Evolutionary conservation across 441 rosid genomes (phyloP).

Genomic region (Macaranga tanarius): DNA sequence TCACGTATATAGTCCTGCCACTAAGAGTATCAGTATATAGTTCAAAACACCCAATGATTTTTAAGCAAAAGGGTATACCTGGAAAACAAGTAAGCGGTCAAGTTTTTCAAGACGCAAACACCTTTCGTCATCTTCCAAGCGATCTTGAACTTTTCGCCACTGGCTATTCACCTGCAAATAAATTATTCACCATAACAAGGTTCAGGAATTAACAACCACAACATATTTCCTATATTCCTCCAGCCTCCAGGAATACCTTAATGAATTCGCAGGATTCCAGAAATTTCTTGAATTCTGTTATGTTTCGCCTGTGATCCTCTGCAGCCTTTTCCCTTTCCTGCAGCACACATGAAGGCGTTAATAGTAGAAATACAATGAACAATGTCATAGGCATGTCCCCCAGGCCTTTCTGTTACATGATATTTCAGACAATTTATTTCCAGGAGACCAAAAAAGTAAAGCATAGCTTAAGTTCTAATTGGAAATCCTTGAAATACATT

Average conservation of each 20-base stretch:
- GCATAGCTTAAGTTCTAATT: not conserved
- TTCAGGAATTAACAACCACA: conserved; percentile 9
- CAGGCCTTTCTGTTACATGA: not conserved
- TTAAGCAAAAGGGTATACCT: conserved; percentile 40
- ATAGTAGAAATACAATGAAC: conserved; percentile 12
- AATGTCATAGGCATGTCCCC: not conserved
- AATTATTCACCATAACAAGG: conserved; percentile 17
- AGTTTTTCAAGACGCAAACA: conserved; percentile 81
- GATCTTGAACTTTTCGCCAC: conserved; percentile 94
- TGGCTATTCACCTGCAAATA: conserved; percentile 70
- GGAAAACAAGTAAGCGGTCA: conserved; percentile 80
- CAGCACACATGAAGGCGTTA: conserved; percentile 23
- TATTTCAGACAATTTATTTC: not conserved
- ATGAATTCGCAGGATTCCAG: conserved; percentile 87
- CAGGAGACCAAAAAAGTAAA: not conserved
- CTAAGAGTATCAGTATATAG: conserved; percentile 26
- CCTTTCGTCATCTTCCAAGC: conserved; percentile 92
- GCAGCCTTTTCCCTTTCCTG: conserved; percentile 94
- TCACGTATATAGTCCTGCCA: conserved; percentile 86
- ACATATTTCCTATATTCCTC: not conserved
- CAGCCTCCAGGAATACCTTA: conserved; percentile 48
- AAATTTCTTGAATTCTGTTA: conserved; percentile 74
- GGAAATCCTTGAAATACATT: not conserved
- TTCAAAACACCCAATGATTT: conserved; percentile 10
- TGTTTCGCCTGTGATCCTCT: conserved; percentile 63